A percentile compares a stretch with the other conserved stretches of the same genome.
Conservation (phyloP, 1,284 basidiomycete genomes). For the Papiliotrema laurentii region DNA sequence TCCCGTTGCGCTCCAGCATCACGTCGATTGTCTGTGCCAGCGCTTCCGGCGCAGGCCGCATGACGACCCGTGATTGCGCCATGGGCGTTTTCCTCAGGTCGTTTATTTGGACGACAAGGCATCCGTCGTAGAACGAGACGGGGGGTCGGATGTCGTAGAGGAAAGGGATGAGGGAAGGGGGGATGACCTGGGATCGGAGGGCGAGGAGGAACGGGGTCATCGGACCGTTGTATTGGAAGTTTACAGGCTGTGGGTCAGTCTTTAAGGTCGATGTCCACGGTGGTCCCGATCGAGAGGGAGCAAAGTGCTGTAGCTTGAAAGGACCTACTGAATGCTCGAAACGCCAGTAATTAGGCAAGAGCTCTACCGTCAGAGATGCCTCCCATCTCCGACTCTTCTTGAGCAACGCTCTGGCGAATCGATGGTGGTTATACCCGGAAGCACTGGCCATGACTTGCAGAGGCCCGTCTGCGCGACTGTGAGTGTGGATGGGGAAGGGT, state of each 20-base stretch:
- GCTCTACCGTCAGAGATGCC: constrained; percentile 45
- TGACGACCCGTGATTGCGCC: constrained; percentile 39
- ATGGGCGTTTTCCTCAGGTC: constrained; percentile 41
- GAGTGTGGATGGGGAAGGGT: too few species aligned
- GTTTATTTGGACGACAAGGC: constrained; percentile 48
- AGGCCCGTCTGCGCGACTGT: neutral
- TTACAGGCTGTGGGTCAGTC: constrained; percentile 22
- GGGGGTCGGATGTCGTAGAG: constrained; percentile 44
- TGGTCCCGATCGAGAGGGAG: neutral
- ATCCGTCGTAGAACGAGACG: constrained; percentile 47
- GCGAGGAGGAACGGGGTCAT: constrained; percentile 49
- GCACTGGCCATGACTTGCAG: constrained; percentile 42
- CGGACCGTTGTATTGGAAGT: constrained; percentile 45
- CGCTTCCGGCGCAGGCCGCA: constrained; percentile 47
- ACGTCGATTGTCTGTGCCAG: constrained; percentile 43
- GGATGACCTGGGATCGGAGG: constrained; percentile 47
- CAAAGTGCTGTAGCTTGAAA: neutral
- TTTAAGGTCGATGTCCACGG: neutral
- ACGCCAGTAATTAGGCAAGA: constrained; percentile 42
- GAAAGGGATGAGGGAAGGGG: constrained; percentile 42
- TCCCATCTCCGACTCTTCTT: constrained; percentile 49
- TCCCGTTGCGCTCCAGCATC: constrained; percentile 41
- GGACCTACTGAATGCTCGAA: constrained; percentile 45
- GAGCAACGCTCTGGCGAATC: constrained; percentile 45
- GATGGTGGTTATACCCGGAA: constrained; percentile 49